Evolutionary conservation across 1,139 yeast species (phyloP).

Genomic region (Candida smagusa): DNA sequence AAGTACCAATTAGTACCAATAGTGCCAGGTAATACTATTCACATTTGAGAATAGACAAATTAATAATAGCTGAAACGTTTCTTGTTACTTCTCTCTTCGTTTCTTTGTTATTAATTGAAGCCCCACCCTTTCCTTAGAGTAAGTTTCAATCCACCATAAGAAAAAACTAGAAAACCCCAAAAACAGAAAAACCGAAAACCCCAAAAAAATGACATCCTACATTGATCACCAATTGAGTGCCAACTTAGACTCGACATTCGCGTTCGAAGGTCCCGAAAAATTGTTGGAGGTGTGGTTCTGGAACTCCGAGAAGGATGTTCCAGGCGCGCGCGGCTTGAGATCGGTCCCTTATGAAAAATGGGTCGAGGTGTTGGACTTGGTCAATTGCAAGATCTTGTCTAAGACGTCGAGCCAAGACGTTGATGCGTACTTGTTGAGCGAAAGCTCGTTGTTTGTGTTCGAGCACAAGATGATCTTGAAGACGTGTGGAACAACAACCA

Average conservation of each 20-base stretch:
- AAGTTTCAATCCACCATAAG: slow-evolving; percentile 40
- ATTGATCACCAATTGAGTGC: slow-evolving; percentile 73
- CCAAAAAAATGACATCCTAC: neutral
- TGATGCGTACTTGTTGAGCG: slow-evolving; percentile 87
- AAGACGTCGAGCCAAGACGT: slow-evolving; percentile 62
- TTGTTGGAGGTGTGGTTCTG: slow-evolving; percentile 88
- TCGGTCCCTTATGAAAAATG: slow-evolving; percentile 64
- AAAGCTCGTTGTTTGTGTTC: slow-evolving; percentile 86
- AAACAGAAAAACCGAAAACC: slow-evolving; percentile 17
- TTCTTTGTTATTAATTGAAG: slow-evolving; percentile 23
- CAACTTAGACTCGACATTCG: slow-evolving; percentile 78
- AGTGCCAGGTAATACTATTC: neutral
- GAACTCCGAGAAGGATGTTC: slow-evolving; percentile 33
- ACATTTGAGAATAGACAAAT: slow-evolving; percentile 3
- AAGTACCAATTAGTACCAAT: neutral
- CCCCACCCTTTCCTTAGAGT: slow-evolving; percentile 27
- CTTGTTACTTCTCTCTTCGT: slow-evolving; percentile 53
- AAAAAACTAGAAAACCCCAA: slow-evolving; percentile 18
- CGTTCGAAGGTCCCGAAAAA: slow-evolving; percentile 97
- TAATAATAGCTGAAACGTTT: slow-evolving; percentile 39
- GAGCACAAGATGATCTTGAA: slow-evolving; percentile 82
- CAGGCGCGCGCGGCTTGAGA: slow-evolving; percentile 53
- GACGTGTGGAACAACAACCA: slow-evolving; percentile 96
- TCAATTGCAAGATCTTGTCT: slow-evolving; percentile 85
- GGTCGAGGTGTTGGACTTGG: slow-evolving; percentile 73